These are phyloP conservation scores for Orbilia quercus DNA, from an alignment of 2,329 filamentous ascomycete species.

Conservation along the genomic window DNA sequence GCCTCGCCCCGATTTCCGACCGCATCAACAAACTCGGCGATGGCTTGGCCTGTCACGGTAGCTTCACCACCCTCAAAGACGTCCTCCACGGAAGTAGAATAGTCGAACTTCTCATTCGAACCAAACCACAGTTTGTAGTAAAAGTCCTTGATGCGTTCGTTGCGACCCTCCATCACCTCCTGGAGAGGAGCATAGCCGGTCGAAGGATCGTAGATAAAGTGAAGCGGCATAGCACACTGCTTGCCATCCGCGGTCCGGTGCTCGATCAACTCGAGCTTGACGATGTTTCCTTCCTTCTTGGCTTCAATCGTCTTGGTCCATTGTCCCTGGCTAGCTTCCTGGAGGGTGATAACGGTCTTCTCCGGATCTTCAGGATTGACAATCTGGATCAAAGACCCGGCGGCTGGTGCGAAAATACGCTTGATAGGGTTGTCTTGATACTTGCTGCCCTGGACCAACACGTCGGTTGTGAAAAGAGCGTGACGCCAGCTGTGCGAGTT, in stretches of 20 bases:
- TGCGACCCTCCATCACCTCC: conserved; percentile 94
- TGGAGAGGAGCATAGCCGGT: conserved; percentile 96
- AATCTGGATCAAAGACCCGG: conserved; percentile 91
- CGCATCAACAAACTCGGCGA: conserved; percentile 98
- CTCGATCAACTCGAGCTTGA: conserved; percentile 90
- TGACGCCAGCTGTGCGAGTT: conserved; percentile 90
- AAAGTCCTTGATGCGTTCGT: conserved; percentile 98
- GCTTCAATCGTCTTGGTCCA: conserved; percentile 81
- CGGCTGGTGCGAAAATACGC: conserved; percentile 85
- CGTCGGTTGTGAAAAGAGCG: conserved; percentile 90
- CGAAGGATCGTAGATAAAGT: conserved; percentile 94
- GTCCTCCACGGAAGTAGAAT: conserved; percentile 84
- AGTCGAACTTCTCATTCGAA: conserved; percentile 77
- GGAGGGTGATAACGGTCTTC: conserved; percentile 86
- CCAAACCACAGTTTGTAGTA: conserved; percentile 99
- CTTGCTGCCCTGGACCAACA: conserved; percentile 93
- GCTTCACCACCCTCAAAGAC: conserved; percentile 90
- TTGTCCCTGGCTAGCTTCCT: conserved; percentile 72
- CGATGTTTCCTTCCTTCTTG: conserved; percentile 79
- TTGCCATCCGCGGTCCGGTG: conserved; percentile 86
- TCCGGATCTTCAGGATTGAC: conserved; percentile 80
- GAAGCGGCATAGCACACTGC: conserved; percentile 83
- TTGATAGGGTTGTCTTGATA: conserved; percentile 97
- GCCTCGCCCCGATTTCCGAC: conserved; percentile 98
- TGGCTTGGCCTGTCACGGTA: conserved; percentile 87